A percentile compares a stretch with the other conserved stretches of the same genome.
Conservation (phyloP, 2,329 filamentous ascomycete genomes). For the Trichoderma koningiopsis region DNA sequence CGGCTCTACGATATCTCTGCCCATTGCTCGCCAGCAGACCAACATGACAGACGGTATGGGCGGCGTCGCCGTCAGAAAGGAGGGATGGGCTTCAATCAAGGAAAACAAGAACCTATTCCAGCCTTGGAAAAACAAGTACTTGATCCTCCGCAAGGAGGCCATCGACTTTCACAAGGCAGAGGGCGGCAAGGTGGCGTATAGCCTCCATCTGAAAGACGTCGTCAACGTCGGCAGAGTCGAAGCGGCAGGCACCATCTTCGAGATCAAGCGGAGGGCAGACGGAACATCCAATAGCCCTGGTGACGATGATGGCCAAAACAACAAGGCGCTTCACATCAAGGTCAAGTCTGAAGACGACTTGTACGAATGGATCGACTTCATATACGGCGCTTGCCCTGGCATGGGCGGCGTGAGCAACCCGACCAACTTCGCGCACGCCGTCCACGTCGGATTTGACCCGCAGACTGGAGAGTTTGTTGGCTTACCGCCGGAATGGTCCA, state of each 20-base stretch:
- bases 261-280: slow-evolving; percentile 78
- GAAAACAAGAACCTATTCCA: slow-evolving; percentile 86
- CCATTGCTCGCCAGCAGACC: slow-evolving; percentile 65
- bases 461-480: slow-evolving; percentile 94
- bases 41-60: slow-evolving; percentile 65
- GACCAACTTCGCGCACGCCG: slow-evolving; percentile 95
- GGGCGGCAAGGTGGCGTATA: slow-evolving; percentile 82
- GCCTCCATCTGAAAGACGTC: slow-evolving; percentile 83
- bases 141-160: slow-evolving; percentile 89
- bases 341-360: slow-evolving; percentile 96
- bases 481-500: slow-evolving; percentile 94
- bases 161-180: slow-evolving; percentile 94
- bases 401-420: slow-evolving; percentile 99
- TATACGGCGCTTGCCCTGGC: slow-evolving; percentile 93
- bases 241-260: slow-evolving; percentile 87
- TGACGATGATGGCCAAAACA: slow-evolving; percentile 80
- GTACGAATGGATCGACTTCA: slow-evolving; percentile 98
- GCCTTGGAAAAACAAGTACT: slow-evolving; percentile 85
- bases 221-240: slow-evolving; percentile 90
- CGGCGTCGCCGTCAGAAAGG: slow-evolving; percentile 74
- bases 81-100: slow-evolving; percentile 83
- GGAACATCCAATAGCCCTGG: slow-evolving; percentile 70
- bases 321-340: slow-evolving; percentile 84
- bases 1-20: slow-evolving; percentile 71
- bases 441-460: slow-evolving; percentile 96